Percentiles rank a stretch among this genome's conserved stretches.
phyloP scores from a whole-genome alignment of 164 flowering plant species.

The Vitis cinerea region DNA sequence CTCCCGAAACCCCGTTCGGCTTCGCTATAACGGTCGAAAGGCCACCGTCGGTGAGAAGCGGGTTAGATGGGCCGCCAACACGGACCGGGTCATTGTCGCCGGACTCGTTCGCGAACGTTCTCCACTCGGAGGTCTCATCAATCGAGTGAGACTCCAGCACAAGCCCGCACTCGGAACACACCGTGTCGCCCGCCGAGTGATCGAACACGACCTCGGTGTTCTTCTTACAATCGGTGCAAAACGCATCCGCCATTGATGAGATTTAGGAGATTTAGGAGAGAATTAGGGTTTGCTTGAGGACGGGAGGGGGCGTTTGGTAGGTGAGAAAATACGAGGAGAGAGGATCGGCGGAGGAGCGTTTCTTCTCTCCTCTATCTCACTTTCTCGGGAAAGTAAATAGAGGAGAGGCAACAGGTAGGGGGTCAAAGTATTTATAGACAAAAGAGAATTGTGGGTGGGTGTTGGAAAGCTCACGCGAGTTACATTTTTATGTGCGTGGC shows the following conservation, averaged over 20 bases:
- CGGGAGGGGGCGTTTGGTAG: not conserved
- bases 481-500: not conserved
- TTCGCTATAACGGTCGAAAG: constrained; percentile 5
- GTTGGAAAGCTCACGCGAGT: not conserved
- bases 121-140: constrained; percentile 19
- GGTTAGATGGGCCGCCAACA: constrained; percentile 11
- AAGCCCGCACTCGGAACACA: constrained; percentile 13
- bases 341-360: not conserved
- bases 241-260: constrained; percentile 34
- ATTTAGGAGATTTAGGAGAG: not conserved
- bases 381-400: not conserved
- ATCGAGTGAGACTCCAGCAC: constrained; percentile 14
- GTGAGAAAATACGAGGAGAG: not conserved
- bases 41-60: not conserved
- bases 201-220: constrained; percentile 10
- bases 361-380: not conserved
- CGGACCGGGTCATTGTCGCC: constrained; percentile 13
- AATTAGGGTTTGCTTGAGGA: not conserved
- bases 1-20: not conserved
- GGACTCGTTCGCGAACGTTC: constrained; percentile 11
- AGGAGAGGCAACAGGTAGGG: too few relatives aligned
- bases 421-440: not conserved
- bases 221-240: constrained; percentile 26
- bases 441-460: not conserved
- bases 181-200: constrained; percentile 13